A percentile compares a stretch with the other conserved stretches of the same genome.
Conservation (phyloP, 352 stramenopile species). For the Bremia lactucae region DNA sequence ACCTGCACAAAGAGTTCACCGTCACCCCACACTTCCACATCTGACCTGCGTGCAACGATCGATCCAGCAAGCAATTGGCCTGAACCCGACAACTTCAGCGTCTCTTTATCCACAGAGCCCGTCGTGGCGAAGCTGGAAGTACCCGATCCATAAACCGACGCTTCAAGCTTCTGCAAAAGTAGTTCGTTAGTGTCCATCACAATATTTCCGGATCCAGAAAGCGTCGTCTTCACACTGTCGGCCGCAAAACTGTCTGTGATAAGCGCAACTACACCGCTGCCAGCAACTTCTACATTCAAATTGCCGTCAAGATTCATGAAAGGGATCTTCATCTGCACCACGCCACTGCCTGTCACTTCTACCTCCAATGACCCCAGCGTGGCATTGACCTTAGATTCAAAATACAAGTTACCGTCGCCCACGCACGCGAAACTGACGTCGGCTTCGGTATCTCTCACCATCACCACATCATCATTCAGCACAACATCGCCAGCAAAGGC, state of each 20-base stretch:
- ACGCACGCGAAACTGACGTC: conserved; percentile 31
- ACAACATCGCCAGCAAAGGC: conserved; percentile 29
- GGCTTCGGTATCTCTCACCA: conserved; percentile 24
- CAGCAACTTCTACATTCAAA: conserved; percentile 32
- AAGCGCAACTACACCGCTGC: conserved; percentile 24
- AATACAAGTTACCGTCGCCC: conserved; percentile 30
- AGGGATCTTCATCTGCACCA: conserved; percentile 24
- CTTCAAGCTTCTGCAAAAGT: conserved; percentile 22
- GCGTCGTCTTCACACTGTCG: conserved; percentile 18
- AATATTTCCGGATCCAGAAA: conserved; percentile 24
- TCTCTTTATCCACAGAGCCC: conserved; percentile 32
- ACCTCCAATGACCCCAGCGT: conserved; percentile 25
- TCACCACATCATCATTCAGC: conserved; percentile 34
- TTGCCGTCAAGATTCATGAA: conserved; percentile 11
- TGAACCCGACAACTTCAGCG: conserved; percentile 35
- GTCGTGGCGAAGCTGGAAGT: conserved; percentile 30
- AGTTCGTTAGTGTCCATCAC: conserved; percentile 29
- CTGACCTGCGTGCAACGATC: conserved; percentile 27
- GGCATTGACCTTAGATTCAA: conserved; percentile 20
- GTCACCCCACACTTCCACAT: conserved; percentile 35
- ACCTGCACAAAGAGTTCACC: conserved; percentile 39
- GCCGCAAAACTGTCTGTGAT: conserved; percentile 20
- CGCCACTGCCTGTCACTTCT: conserved; percentile 24
- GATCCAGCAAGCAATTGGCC: conserved; percentile 37
- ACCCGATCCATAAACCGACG: conserved; percentile 40